phyloP scores from a whole-genome alignment of 169 alveolate genomes.

The Cytauxzoon felis region DNA sequence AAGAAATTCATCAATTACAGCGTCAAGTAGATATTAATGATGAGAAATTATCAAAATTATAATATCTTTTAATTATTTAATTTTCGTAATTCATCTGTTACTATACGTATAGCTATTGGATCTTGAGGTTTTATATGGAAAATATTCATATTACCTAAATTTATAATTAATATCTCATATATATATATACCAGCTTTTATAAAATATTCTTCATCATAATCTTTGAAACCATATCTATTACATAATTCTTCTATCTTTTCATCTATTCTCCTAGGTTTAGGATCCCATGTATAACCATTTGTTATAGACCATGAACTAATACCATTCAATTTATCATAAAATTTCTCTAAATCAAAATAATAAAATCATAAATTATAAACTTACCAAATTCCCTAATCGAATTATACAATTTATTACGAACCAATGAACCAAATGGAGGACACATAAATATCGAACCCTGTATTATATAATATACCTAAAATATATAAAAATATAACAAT shows the following conservation, averaged over 20 bases:
- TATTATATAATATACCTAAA: constrained; percentile 52
- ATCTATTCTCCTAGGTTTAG: constrained; percentile 31
- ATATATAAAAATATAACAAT: no score
- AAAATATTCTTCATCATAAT: constrained; percentile 2
- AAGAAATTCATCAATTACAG: neutral
- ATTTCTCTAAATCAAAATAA: constrained; percentile 8
- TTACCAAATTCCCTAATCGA: constrained; percentile 45
- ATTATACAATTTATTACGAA: constrained; percentile 36
- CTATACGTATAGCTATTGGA: constrained; percentile 16
- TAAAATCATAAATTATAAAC: neutral
- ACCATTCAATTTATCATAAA: constrained; percentile 49
- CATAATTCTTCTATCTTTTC: constrained; percentile 36
- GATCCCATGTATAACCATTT: constrained; percentile 60
- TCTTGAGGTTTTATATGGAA: constrained; percentile 51
- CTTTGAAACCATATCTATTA: constrained; percentile 31
- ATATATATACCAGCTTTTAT: constrained; percentile 36
- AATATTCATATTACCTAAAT: constrained; percentile 31
- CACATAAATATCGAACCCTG: constrained; percentile 62
- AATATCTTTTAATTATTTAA: constrained; percentile 3
- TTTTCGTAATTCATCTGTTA: constrained; percentile 18
- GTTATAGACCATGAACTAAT: constrained; percentile 44
- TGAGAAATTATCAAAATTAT: no score
- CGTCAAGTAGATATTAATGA: neutral
- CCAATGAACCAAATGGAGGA: constrained; percentile 60
- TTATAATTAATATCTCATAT: no score